A percentile compares a stretch with the other conserved stretches of the same genome.
These are phyloP conservation scores for Boehmeria nivea DNA, from an alignment of 306 rosid species.

Conservation along the genomic window DNA sequence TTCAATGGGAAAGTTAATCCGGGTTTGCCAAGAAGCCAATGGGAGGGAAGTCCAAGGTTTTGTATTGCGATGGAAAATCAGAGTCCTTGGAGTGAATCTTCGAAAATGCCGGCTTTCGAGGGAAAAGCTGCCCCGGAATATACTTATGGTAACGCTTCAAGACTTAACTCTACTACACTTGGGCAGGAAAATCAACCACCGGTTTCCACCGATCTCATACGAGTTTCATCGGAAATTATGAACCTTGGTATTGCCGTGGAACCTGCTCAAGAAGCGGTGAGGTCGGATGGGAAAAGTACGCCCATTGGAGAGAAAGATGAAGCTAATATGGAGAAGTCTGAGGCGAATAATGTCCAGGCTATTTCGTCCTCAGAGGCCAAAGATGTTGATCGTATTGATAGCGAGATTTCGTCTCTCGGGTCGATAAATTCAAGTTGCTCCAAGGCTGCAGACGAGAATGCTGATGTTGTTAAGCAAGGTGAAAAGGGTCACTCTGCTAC, in stretches of 20 bases:
- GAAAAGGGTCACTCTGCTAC: slow-evolving; percentile 36
- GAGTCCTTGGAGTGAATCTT: slow-evolving; percentile 60
- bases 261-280: slow-evolving; percentile 27
- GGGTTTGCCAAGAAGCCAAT: slow-evolving; percentile 41
- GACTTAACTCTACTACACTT: slow-evolving; percentile 31
- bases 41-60: slow-evolving; percentile 63
- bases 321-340: slow-evolving; percentile 27
- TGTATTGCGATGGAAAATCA: slow-evolving; percentile 52
- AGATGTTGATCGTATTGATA: slow-evolving; percentile 25
- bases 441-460: slow-evolving; percentile 32
- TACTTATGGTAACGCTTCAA: slow-evolving; percentile 42
- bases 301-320: slow-evolving; percentile 33
- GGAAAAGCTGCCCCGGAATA: slow-evolving; percentile 48
- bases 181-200: slow-evolving; percentile 49
- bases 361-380: slow-evolving; percentile 30
- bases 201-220: slow-evolving; percentile 31
- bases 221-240: slow-evolving; percentile 26
- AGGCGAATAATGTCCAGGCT: slow-evolving; percentile 27
- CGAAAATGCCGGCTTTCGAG: slow-evolving; percentile 55
- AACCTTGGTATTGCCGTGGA: slow-evolving; percentile 26
- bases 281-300: slow-evolving; percentile 31
- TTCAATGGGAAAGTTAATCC: slow-evolving; percentile 57
- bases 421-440: slow-evolving; percentile 22
- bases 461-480: slow-evolving; percentile 30
- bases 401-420: slow-evolving; percentile 28